A percentile compares a stretch with the other conserved stretches of the same genome.
phyloP scores from a whole-genome alignment of 208 protist species.

The Herpetomonas samuelpessoai region DNA sequence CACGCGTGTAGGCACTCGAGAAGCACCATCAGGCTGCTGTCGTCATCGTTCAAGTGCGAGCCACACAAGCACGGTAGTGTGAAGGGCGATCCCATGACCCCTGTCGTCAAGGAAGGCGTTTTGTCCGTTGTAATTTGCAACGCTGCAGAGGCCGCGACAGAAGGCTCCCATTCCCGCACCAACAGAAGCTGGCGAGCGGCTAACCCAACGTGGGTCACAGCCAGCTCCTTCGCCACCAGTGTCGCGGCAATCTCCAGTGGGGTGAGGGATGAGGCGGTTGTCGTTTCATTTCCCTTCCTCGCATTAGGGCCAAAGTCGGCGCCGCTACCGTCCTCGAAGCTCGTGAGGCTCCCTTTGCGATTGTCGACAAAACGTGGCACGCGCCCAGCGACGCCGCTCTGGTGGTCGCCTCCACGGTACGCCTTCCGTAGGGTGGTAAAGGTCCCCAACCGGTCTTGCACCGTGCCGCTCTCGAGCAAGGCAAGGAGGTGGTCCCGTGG shows the following conservation, averaged over 20 bases:
- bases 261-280: no score
- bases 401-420: not conserved
- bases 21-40: conserved; percentile 8
- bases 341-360: no score
- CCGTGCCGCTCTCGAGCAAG: conserved; percentile 14
- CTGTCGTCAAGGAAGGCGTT: no score
- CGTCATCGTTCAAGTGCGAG: conserved; percentile 9
- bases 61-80: not conserved
- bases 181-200: conserved; percentile 16
- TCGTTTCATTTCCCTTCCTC: no score
- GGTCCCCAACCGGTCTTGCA: conserved; percentile 5
- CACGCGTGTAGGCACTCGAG: conserved; percentile 7
- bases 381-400: no score
- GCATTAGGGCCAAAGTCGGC: no score
- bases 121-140: no score
- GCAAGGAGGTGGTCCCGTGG: conserved; percentile 20
- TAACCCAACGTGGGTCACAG: conserved; percentile 22
- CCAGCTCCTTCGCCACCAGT: conserved; percentile 33
- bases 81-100: no score
- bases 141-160: no score
- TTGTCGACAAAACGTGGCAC: no score
- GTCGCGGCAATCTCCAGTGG: conserved; percentile 12
- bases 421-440: conserved; percentile 1
- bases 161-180: conserved; percentile 11
- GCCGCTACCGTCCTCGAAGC: no score